Evolutionary conservation across 345 rosid genomes (phyloP).

Genomic region (Erysimum cheiranthoides): DNA sequence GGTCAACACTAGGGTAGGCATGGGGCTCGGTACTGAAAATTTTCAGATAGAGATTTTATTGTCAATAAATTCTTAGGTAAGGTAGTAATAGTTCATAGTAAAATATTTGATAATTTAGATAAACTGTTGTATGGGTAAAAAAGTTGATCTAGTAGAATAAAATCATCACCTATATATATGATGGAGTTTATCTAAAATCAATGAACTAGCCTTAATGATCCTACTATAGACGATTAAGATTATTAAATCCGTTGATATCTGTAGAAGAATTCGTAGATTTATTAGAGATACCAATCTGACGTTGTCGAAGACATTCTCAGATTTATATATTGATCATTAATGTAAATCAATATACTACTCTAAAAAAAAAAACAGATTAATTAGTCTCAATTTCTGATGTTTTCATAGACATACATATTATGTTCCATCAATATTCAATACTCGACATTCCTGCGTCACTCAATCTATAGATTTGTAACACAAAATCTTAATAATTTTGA

Average conservation of each 20-base stretch:
- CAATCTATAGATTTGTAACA: no score
- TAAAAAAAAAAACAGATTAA: no score
- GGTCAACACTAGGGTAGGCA: conserved; percentile 37
- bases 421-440: no score
- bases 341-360: not conserved
- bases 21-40: not conserved
- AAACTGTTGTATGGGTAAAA: not conserved
- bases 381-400: not conserved
- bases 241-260: not conserved
- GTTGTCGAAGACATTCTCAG: conserved; percentile 11
- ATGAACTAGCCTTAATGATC: no score
- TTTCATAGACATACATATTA: not conserved
- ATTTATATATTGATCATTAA: conserved; percentile 4
- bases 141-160: not conserved
- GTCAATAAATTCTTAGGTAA: not conserved
- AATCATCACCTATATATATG: not conserved
- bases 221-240: not conserved
- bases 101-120: not conserved
- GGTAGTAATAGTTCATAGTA: not conserved
- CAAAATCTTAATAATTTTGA: no score
- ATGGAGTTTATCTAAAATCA: no score
- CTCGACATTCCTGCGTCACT: no score
- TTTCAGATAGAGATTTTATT: not conserved
- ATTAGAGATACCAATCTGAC: not conserved
- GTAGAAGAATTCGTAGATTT: not conserved